Percentiles rank a stretch among this genome's conserved stretches.
These are phyloP conservation scores for Boletus rufocinnamomeus DNA, from an alignment of 768 basidiomycete genomes.

Conservation along the genomic window DNA sequence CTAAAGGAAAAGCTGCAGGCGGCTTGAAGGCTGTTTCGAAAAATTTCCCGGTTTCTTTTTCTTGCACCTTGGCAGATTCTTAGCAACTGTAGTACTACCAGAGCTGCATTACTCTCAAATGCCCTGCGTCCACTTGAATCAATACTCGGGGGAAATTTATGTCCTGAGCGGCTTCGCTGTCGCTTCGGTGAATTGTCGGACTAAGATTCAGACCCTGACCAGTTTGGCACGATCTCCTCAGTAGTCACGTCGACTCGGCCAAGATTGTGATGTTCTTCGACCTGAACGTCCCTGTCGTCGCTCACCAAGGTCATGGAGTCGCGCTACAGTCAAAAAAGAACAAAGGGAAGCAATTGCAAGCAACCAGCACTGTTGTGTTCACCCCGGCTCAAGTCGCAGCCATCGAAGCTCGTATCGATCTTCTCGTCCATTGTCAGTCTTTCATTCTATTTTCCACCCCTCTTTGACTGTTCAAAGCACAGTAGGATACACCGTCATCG, in stretches of 20 bases:
- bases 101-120: not conserved
- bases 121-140: too few relatives aligned
- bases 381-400: conserved; percentile 56
- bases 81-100: too few relatives aligned
- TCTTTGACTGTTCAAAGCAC: conserved; percentile 14
- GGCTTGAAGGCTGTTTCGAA: conserved; percentile 3
- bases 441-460: not conserved
- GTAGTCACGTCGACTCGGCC: not conserved
- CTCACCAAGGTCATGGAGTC: conserved; percentile 17
- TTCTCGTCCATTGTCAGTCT: conserved; percentile 70
- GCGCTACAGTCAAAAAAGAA: conserved; percentile 27
- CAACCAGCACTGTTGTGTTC: conserved; percentile 38
- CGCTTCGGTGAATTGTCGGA: not conserved
- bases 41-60: too few relatives aligned
- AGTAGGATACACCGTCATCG: conserved; percentile 89
- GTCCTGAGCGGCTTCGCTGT: not conserved
- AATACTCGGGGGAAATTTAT: not conserved
- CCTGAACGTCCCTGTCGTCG: conserved; percentile 58
- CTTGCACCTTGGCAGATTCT: not conserved
- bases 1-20: conserved; percentile 62
- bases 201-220: not conserved
- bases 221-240: not conserved
- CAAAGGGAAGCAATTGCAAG: conserved; percentile 40
- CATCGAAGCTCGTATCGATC: conserved; percentile 65
- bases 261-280: conserved; percentile 58